A percentile compares a stretch with the other conserved stretches of the same genome.
Evolutionary conservation across 2,329 filamentous ascomycete genomes (phyloP).

Genomic region (Penicillium frequentans): DNA sequence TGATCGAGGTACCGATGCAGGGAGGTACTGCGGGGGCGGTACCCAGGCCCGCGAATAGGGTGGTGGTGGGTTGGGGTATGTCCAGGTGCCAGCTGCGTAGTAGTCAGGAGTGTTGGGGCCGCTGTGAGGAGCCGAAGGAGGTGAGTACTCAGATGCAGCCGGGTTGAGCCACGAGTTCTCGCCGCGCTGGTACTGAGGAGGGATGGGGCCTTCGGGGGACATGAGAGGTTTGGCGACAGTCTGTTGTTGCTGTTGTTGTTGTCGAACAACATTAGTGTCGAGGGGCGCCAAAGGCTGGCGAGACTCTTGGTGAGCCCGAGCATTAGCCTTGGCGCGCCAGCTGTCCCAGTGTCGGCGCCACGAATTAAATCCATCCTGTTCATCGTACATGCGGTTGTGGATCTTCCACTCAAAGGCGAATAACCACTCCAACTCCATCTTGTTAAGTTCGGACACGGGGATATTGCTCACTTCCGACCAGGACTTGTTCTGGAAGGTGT

Average conservation of each 20-base stretch:
- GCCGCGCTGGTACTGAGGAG: constrained; percentile 51
- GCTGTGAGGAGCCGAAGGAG: constrained; percentile 51
- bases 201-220: constrained; percentile 50
- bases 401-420: constrained; percentile 78
- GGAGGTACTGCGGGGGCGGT: constrained; percentile 36
- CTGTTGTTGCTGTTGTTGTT: constrained; percentile 38
- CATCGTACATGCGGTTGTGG: constrained; percentile 78
- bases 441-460: constrained; percentile 77
- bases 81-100: constrained; percentile 45
- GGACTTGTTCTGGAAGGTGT: constrained; percentile 95
- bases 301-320: constrained; percentile 45
- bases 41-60: constrained; percentile 44
- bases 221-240: constrained; percentile 49
- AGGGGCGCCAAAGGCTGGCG: constrained; percentile 59
- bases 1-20: constrained; percentile 40
- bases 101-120: constrained; percentile 50
- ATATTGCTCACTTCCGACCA: constrained; percentile 97
- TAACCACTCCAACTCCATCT: constrained; percentile 85
- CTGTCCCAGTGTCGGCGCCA: constrained; percentile 68
- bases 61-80: constrained; percentile 43
- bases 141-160: constrained; percentile 51
- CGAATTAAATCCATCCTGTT: constrained; percentile 65
- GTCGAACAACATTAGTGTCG: constrained; percentile 62
- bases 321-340: constrained; percentile 55
- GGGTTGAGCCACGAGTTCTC: constrained; percentile 55